Evolutionary conservation across 2,329 filamentous ascomycete species (phyloP).

Genomic region (Tolypocladium nubicola): DNA sequence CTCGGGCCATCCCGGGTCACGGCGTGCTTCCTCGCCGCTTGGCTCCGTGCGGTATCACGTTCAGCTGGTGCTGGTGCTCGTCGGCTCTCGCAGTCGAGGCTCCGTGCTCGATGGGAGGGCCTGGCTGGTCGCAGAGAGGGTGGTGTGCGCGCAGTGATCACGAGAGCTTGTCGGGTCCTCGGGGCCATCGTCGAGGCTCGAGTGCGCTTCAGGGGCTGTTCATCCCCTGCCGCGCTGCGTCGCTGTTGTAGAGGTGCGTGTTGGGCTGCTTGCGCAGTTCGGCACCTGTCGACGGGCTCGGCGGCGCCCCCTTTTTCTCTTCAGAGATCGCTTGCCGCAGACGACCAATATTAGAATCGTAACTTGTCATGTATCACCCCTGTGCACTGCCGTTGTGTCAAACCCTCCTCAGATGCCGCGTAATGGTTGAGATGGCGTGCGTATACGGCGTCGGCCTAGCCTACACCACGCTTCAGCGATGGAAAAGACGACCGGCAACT

Average conservation of each 20-base stretch:
- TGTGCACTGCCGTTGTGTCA: no score
- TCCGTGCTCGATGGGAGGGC: background rate
- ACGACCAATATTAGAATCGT: no score
- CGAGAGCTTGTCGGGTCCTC: background rate
- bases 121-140: background rate
- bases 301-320: no score
- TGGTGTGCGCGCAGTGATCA: background rate
- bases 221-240: background rate
- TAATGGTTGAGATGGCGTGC: background rate
- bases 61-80: background rate
- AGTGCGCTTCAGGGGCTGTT: background rate
- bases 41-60: background rate
- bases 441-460: background rate
- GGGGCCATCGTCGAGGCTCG: background rate
- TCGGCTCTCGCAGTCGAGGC: background rate
- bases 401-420: background rate
- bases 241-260: background rate
- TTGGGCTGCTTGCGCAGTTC: background rate
- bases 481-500: background rate
- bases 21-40: background rate
- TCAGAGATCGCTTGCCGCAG: no score
- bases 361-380: no score
- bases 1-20: background rate
- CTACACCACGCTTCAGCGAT: background rate
- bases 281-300: background rate